Percentiles rank a stretch among this genome's conserved stretches.
Conservation (phyloP, 352 stramenopile genomes). For the Pythium utonaiense region DNA sequence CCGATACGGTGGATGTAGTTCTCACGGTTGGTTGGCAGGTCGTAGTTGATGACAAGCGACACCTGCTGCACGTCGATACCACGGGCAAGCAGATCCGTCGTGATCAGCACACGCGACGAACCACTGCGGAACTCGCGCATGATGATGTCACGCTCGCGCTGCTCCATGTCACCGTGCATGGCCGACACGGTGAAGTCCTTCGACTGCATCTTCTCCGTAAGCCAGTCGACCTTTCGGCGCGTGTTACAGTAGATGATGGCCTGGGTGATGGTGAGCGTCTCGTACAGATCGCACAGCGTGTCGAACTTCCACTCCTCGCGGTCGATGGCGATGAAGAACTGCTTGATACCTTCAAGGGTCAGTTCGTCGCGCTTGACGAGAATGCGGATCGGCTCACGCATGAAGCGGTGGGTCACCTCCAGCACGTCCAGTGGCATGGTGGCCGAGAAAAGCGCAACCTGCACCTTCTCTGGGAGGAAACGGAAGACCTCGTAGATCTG, state of each 20-base stretch:
- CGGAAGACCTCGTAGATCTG: constrained; percentile 99
- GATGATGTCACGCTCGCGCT: constrained; percentile 99
- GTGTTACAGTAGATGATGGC: constrained; percentile 99
- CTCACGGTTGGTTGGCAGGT: constrained; percentile 99
- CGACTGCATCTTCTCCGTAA: constrained; percentile 99
- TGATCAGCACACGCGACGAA: constrained; percentile 99
- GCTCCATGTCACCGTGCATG: constrained; percentile 99
- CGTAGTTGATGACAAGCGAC: constrained; percentile 99
- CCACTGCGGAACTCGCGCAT: constrained; percentile 99
- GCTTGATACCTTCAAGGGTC: constrained; percentile 96
- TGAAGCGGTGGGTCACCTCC: constrained; percentile 98
- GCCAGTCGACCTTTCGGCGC: constrained; percentile 97
- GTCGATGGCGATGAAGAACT: constrained; percentile 98
- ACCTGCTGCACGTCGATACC: constrained; percentile 99
- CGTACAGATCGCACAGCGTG: constrained; percentile 98
- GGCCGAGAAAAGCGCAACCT: constrained; percentile 98
- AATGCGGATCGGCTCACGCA: constrained; percentile 98
- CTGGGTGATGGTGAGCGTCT: constrained; percentile 99
- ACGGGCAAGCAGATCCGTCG: constrained; percentile 98
- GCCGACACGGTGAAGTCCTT: constrained; percentile 99
- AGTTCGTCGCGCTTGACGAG: constrained; percentile 99
- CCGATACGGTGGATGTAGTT: constrained; percentile 99
- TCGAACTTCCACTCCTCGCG: constrained; percentile 99
- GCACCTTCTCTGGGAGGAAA: constrained; percentile 96
- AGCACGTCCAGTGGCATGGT: constrained; percentile 99